These are phyloP conservation scores for Trichoderma sp. DNA, from an alignment of 2,329 filamentous ascomycete species.

Conservation along the genomic window DNA sequence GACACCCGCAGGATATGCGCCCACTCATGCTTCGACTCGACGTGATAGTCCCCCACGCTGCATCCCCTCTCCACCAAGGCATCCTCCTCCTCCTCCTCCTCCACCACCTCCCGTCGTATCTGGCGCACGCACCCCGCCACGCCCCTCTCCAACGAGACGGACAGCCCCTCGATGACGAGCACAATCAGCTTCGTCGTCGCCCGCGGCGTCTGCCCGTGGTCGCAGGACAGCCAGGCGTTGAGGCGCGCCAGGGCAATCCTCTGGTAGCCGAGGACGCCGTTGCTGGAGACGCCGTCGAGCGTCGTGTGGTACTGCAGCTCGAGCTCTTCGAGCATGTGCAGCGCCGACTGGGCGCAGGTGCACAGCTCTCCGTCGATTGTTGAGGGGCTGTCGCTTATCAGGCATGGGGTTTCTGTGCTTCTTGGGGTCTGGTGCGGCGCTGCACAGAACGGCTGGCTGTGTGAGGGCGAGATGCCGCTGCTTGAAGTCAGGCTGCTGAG, in stretches of 20 bases:
- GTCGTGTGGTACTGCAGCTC: constrained; percentile 7
- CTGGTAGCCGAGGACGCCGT: constrained; percentile 1
- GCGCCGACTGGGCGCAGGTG: constrained; percentile 9
- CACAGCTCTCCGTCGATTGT: constrained; percentile 9
- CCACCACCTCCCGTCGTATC: constrained; percentile 3
- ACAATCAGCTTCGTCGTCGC: constrained; percentile 17
- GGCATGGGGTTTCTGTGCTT: not conserved
- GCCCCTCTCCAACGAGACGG: constrained; percentile 8
- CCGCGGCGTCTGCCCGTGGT: constrained; percentile 13
- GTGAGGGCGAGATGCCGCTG: constrained; percentile 8
- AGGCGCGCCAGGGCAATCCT: constrained; percentile 12
- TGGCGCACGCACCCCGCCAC: constrained; percentile 3
- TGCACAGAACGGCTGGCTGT: not conserved
- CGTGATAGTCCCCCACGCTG: constrained; percentile 17
- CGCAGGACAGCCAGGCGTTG: constrained; percentile 13
- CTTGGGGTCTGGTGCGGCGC: not conserved
- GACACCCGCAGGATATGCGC: constrained; percentile 13
- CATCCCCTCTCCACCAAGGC: not conserved
- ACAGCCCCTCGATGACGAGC: constrained; percentile 12
- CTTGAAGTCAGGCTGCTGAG: constrained; percentile 14
- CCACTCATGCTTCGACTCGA: constrained; percentile 19
- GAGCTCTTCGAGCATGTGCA: constrained; percentile 18
- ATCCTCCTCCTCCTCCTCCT: not conserved
- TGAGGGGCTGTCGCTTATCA: not conserved
- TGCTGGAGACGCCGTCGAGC: constrained; percentile 1